Evolutionary conservation across 768 basidiomycete genomes (phyloP), one percentile per base, ranked within the genome.

Genomic region (Podaxis sp.): DNA sequence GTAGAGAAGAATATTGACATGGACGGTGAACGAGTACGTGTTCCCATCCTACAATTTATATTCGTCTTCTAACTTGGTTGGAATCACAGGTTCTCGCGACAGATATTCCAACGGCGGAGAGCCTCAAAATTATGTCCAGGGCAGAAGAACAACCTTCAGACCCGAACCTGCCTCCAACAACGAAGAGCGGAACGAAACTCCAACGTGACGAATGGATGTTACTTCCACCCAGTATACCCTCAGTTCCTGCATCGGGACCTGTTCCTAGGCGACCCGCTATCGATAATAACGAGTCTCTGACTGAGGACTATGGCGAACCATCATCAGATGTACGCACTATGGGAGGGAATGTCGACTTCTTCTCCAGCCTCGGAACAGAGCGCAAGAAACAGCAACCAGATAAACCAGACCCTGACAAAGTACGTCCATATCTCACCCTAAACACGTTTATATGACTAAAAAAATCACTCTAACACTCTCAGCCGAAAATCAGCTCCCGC

Each of bases 181-280:
- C 75, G 4, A 71, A 73, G 3, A 78, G 86, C 4, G 85, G 85
- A 65, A 76, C 84, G 0, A 75, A 74, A 27, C 67, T 89, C 13
- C 77, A 85, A 68, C 83, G 94, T 19, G 94, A 95, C 64, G 88
- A 93, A 40, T 98, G 96, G 96, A 96, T 97, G 94, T 75, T 95
- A 33, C 63, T 73, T n/a, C 79, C 80, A 25, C 64, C 72, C n/a
- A 67, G 76, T 54, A 65, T 71, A n/a, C 72, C 76, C 47, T 53
- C 66, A 11, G 13, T 73, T 12, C 74, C 73, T 2, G 41, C 55
- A 0, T 25, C 65, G 54, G 49, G 66, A 62, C 73, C 64, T 60
- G 64, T 57, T 60, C 69, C 66, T 54, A 70, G 67, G 65, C 67
- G 66, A 53, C 60, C 65, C 41, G 67, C 69, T 27, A 61, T 64